Conservation (phyloP, 202 grass and related monocot genomes). For the Schoenoplectus tabernaemontani region DNA sequence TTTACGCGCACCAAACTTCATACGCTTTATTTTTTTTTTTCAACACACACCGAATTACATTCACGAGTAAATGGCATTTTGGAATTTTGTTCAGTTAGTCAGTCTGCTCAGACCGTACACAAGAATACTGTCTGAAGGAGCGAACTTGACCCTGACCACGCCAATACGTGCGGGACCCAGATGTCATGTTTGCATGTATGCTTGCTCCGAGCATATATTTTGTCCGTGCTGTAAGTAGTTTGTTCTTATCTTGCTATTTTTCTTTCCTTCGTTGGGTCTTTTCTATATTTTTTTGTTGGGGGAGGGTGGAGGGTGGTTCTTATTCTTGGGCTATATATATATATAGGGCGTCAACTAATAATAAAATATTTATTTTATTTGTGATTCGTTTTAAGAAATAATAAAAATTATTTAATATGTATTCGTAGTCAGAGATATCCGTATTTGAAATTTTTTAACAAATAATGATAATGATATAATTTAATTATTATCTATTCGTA, state of each 20-base stretch:
- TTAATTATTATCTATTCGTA: no score
- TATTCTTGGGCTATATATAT: not conserved
- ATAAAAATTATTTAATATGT: no score
- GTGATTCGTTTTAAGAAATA: no score
- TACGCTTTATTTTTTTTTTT: not conserved
- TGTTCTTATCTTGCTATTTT: not conserved
- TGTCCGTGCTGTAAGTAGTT: not conserved
- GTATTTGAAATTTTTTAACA: no score
- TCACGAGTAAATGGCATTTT: slow-evolving; percentile 25
- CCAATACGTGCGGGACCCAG: not conserved
- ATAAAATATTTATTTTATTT: no score
- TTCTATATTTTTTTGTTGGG: not conserved
- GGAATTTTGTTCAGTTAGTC: slow-evolving; percentile 13
- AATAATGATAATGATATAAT: no score
- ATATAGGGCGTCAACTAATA: no score
- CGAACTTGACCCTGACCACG: not conserved
- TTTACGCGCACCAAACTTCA: not conserved
- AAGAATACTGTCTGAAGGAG: not conserved
- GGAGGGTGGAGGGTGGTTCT: no score
- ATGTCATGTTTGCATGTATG: not conserved
- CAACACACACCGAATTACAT: slow-evolving; percentile 4
- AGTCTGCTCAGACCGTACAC: not conserved
- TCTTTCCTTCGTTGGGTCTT: not conserved
- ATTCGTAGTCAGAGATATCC: no score
- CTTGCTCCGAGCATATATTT: not conserved